Base-by-base conservation (phyloP, 139 green algal genomes). In the Diplosphaera chodatii region DNA sequence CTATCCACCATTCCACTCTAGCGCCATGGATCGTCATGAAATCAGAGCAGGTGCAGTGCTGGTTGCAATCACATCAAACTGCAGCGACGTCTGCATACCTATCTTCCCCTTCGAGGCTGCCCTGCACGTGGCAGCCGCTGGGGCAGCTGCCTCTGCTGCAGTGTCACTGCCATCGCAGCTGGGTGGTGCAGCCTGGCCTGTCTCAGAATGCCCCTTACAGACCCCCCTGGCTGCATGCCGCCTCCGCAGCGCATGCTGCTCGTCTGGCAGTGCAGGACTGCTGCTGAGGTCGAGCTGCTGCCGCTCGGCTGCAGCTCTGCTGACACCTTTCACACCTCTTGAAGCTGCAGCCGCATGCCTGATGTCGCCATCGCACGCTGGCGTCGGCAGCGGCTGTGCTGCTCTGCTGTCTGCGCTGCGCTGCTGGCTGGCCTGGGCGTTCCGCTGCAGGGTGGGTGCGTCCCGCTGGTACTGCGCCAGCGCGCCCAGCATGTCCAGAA, bases 401-500 rank as follows among this genome's bases (percentile, higher is more conserved):
- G n/a, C 59, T 3, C 59, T n/a, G 25, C 59, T 4, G n/a, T n/a
- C n/a, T n/a, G n/a, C n/a, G 59, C 23, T 18, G n/a, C 27, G 3
- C 27, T 65, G 25, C 27, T 25, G 2, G 23, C 25, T n/a, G 21
- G 59, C n/a, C 2, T 10, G 5, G 5, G 27, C 8, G 59, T 32
- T 15, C 5, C 25, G 59, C n/a, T 31, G 59, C 6, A 33, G 59
- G 25, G n/a, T 65, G 3, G 59, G 25, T n/a, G 59, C 27, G n/a
- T 32, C 27, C 59, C n/a, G 59, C 59, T 65, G 88, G 71, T 82
- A 93, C 23, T 78, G 37, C 72, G 89, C 23, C 16, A 93, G 29
- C 13, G 79, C 87, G 5, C 66, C 28, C 41, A 86, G 78, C 64
- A 97, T 82, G 62, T 96, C 76, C 59, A 76, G 41, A 74, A 93